Base-by-base conservation (phyloP, 345 rosid genomes). In the Eucalyptus grandis region DNA sequence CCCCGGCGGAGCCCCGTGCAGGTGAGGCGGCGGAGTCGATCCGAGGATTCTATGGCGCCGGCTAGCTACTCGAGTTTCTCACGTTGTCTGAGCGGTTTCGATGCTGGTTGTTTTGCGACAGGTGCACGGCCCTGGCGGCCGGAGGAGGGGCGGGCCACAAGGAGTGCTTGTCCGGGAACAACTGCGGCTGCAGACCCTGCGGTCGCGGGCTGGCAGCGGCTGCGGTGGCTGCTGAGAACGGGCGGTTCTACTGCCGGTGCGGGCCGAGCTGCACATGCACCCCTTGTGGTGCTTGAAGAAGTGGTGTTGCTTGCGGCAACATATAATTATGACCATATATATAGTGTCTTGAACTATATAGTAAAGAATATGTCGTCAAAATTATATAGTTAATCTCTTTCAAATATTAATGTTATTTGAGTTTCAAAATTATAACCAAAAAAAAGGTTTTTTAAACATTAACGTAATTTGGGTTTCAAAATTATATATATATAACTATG, bases 121-220 rank as follows among this genome's bases (percentile, higher is more conserved):
- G 43, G 80, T 15, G 22, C 3, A 12, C 12, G 2, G 11, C 77
- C 21, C 16, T 14, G 77, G 77, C 21, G 34, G 77, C 2, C 1
- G 40, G 16, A 65, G 40, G 77, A n/a, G 77, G 77, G 3, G 77
- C 9, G 6, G 22, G 1, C 24, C 22, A 16, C 22, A 16, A 31
- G 80, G 37, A 31, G 1, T 31, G 80, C 80, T 67, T 31, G 80
- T 31, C 12, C 24, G 12, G 22, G 24, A 31, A 0, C 40, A 67
- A 67, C 40, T 67, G 77, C 6, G 11, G 77, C 40, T n/a, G 11
- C 77, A 67, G 0, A 16, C 40, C 1, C 1, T 67, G 22, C 24
- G 12, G 12, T 16, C 16, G 80, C 7, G 0, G 43, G 40, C 43
- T 0, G 10, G 0, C 43, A 2, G 3, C 3, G 3, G 37, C 72